Base-by-base conservation (phyloP, 441 rosid genomes). In the Brassica balearica region DNA sequence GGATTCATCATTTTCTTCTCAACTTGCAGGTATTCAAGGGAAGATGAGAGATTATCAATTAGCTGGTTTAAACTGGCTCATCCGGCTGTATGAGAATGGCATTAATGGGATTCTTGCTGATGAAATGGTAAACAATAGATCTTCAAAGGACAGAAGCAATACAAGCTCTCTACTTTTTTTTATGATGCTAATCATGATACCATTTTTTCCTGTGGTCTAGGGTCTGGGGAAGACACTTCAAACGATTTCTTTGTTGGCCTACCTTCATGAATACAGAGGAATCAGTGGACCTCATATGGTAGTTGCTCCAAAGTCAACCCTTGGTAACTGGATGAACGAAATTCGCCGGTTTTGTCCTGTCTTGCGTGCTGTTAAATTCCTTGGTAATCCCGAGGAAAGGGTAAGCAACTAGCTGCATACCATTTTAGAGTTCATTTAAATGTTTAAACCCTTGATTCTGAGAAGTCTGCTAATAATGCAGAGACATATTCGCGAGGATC, bases 301-400 rank as follows among this genome's bases (percentile, higher is more conserved):
- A 48, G 99, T 96, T 87, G 98, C 99, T 69, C 98, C 99, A 61
- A 96, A 96, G 84, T 96, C 99, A 82, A 96, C 99, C 34, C 97
- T 96, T 84, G 99, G 99, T 69, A 96, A 96, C 83, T 96, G 98
- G 99, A 96, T 96, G 98, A 96, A 94, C 74, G 99, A 96, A 86
- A 94, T 96, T 80, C 94, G 91, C 36, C 95, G 98, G n/a, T 96
- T 96, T 82, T 96, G 99, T 76, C 98, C 98, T 11, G 58, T 86
- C 72, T 75, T 96, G 68, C 98, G 96, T 23, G 95, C 98, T 73
- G 92, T 96, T 15, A 96, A 96, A 75, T 96, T 96, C 82, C 97
- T 96, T 75, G 99, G 99, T 61, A 94, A 94, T 87, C 99, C 99
- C 66, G 99, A 96, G 65, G 99, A 96, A 81, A 89, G 99, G 87